Percentiles rank a stretch among this genome's conserved stretches.
phyloP scores from a whole-genome alignment of 495 filamentous ascomycete species.

The Astrocystis sublimbata region DNA sequence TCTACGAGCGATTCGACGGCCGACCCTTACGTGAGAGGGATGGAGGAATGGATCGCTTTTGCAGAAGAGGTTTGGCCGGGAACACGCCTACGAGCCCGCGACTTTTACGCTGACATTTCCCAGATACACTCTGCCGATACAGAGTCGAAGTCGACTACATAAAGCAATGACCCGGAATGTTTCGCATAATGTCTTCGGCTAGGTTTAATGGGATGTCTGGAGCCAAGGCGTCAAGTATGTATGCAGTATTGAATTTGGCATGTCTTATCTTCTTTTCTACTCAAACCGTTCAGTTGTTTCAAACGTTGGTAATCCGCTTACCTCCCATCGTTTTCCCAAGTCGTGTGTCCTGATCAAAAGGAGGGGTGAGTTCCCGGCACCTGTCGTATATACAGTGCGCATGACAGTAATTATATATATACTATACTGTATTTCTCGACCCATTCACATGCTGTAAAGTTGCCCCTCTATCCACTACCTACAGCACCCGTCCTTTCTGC shows the following conservation, averaged over 20 bases:
- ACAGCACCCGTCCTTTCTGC: background rate
- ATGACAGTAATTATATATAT: background rate
- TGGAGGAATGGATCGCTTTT: slow-evolving; percentile 84
- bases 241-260: no score
- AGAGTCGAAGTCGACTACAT: background rate
- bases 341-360: no score
- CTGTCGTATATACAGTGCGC: no score
- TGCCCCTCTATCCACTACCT: slow-evolving; percentile 29
- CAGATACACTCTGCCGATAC: slow-evolving; percentile 31
- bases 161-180: background rate
- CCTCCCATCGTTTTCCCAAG: no score
- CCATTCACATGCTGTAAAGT: slow-evolving; percentile 8
- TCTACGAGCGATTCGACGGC: slow-evolving; percentile 43
- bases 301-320: no score
- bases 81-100: background rate
- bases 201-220: background rate
- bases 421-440: background rate
- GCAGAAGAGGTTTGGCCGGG: slow-evolving; percentile 55
- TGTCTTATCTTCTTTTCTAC: no score
- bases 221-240: background rate
- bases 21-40: slow-evolving; percentile 60
- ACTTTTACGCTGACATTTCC: background rate
- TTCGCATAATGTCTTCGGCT: background rate
- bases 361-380: background rate
- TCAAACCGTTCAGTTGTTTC: no score